Evolutionary conservation across 768 basidiomycete genomes (phyloP).

Genomic region (Leccinum variicolor): DNA sequence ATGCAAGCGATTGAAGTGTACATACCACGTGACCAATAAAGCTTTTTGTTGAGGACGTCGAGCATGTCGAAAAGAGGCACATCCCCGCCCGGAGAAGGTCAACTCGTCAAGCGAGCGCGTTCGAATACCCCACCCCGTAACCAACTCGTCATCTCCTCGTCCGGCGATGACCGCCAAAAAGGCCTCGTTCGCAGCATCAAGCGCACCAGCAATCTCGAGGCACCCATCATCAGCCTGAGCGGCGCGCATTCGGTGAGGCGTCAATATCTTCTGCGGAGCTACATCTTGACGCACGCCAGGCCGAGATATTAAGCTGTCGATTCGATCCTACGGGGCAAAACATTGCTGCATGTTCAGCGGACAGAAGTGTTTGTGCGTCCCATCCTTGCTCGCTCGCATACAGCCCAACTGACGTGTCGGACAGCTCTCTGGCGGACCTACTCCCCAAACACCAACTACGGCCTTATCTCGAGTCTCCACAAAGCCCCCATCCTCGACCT

Average conservation of each 20-base stretch:
- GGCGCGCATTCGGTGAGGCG: constrained; percentile 81
- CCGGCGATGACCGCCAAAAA: constrained; percentile 68
- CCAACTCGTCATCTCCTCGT: constrained; percentile 76
- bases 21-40: not conserved
- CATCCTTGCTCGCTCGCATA: not conserved
- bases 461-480: constrained; percentile 73
- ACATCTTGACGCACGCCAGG: constrained; percentile 37
- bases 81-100: constrained; percentile 51
- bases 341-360: constrained; percentile 88
- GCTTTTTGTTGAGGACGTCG: not conserved
- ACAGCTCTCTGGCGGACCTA: constrained; percentile 90
- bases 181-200: constrained; percentile 82
- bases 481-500: constrained; percentile 93
- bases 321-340: constrained; percentile 95
- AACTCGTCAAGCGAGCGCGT: constrained; percentile 61
- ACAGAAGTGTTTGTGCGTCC: constrained; percentile 83
- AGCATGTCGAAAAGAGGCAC: constrained; percentile 70
- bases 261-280: not conserved
- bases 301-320: constrained; percentile 86
- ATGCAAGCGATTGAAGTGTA: not conserved
- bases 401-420: not conserved
- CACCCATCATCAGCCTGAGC: constrained; percentile 88
- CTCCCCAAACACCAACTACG: constrained; percentile 91
- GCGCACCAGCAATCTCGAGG: constrained; percentile 89
- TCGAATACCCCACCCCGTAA: constrained; percentile 48